Evolutionary conservation across 139 green algal species (phyloP), one percentile per base, ranked within the genome.

Genomic region (Diplosphaera chodatii): DNA sequence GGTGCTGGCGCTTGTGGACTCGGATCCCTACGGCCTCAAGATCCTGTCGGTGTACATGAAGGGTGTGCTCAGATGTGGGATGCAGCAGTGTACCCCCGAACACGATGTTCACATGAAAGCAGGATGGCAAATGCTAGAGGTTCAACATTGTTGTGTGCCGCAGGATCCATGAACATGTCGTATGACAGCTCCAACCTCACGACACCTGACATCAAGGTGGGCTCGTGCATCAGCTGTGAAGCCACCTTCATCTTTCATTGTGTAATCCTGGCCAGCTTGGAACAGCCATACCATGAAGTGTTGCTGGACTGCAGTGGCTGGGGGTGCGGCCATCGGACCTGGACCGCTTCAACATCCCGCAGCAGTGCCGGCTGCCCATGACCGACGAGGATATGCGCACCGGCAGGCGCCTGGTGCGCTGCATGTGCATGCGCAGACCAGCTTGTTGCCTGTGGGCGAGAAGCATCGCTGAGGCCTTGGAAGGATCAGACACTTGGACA

Each of bases 1-100:
- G 1, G 94, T 98, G 64, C 85, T 98, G 70, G 94, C 91, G 22
- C 82, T 98, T 56, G 91, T 98, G 33, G 94, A 98, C 76, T 86
- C 80, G 1, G 94, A 98, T 72, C 94, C 94, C 2, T 98, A 98
- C 69, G 94, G 94, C 64, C 89, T 98, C 29, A 97, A 97, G 75
- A 98, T 98, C 59, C 79, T 98, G n/a, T 93, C 87, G 0, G 94
- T 97, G 31, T 96, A 96, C 85, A 96, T 96, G 90, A 93, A 94
- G 74, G 79, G 84, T 86, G 55, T 21, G 70, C 10, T 10, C 8
- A 48, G 6, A 20, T 48, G 6, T 6, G 8, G 10, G 37, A 48
- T 48, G 8, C 10, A 6, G 37, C 37, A 48, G 10, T 20, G 37
- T 48, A n/a, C n/a, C n/a, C n/a, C n/a, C n/a, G n/a, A n/a, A n/a